Conservation (phyloP, 2,329 filamentous ascomycete species). For the Ophiocordyceps robertsii region DNA sequence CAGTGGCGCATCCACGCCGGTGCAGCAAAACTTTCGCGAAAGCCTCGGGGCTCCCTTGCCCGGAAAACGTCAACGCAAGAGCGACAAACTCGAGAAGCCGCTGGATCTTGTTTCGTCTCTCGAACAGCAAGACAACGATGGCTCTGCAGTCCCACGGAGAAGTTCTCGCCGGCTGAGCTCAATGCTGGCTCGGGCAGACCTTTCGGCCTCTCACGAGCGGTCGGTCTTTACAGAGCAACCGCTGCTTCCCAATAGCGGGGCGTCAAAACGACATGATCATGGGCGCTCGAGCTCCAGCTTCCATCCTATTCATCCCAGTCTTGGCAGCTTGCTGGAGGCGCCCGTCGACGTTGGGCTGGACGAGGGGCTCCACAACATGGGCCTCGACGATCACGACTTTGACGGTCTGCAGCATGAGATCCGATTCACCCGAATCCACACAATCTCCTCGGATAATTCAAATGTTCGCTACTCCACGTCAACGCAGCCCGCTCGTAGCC, state of each 20-base stretch:
- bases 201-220: constrained; percentile 74
- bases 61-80: constrained; percentile 39
- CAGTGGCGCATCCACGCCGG: constrained; percentile 66
- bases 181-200: constrained; percentile 71
- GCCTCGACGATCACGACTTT: constrained; percentile 56
- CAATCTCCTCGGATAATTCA: constrained; percentile 46
- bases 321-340: constrained; percentile 52
- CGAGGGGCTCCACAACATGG: constrained; percentile 60
- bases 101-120: constrained; percentile 55
- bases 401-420: constrained; percentile 61
- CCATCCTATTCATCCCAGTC: constrained; percentile 31
- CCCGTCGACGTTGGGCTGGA: constrained; percentile 59
- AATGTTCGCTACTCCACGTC: constrained; percentile 48
- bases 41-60: constrained; percentile 54
- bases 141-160: constrained; percentile 36
- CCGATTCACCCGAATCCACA: constrained; percentile 58
- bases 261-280: constrained; percentile 47
- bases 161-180: constrained; percentile 78
- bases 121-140: constrained; percentile 50
- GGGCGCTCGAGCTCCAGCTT: constrained; percentile 26
- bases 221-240: constrained; percentile 61
- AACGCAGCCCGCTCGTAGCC: constrained; percentile 34
- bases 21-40: constrained; percentile 58
- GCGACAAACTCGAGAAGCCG: constrained; percentile 35
- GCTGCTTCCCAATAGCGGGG: constrained; percentile 24